Percentiles rank a stretch among this genome's conserved stretches.
Conservation (phyloP, 306 rosid species). For the Fagus crenata region DNA sequence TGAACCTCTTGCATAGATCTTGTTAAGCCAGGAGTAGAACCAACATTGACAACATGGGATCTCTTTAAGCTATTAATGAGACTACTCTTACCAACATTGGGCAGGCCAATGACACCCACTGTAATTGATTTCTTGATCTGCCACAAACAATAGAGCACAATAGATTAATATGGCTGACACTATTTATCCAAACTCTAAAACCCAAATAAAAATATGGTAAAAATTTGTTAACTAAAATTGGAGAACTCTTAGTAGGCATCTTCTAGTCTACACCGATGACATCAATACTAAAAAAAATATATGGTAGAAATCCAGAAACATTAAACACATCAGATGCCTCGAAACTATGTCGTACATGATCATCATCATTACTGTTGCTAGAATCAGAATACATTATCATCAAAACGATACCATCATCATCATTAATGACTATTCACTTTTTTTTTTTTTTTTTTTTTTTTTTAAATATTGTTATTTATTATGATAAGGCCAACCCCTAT, state of each 20-base stretch:
- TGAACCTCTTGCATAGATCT: constrained; percentile 94
- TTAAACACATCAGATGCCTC: background rate
- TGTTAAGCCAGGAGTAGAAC: constrained; percentile 88
- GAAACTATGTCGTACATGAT: background rate
- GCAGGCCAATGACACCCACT: constrained; percentile 89
- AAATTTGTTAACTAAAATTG: background rate
- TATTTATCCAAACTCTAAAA: background rate
- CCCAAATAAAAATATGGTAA: background rate
- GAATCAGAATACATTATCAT: background rate
- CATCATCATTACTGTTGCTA: background rate
- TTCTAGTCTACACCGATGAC: background rate
- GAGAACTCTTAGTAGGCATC: background rate
- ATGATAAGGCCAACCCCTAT: background rate
- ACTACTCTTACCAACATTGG: constrained; percentile 98
- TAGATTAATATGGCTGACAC: background rate
- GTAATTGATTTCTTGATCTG: constrained; percentile 95
- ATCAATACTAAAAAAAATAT: background rate
- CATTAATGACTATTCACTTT: background rate
- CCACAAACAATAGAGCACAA: constrained; percentile 23
- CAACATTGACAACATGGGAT: constrained; percentile 73
- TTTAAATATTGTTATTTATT: background rate
- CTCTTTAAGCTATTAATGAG: constrained; percentile 86
- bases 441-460: background rate
- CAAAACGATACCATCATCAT: background rate
- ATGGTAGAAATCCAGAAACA: background rate